Evolutionary conservation across 1,284 basidiomycete genomes (phyloP).

Genomic region (Heterobasidion annosum): DNA sequence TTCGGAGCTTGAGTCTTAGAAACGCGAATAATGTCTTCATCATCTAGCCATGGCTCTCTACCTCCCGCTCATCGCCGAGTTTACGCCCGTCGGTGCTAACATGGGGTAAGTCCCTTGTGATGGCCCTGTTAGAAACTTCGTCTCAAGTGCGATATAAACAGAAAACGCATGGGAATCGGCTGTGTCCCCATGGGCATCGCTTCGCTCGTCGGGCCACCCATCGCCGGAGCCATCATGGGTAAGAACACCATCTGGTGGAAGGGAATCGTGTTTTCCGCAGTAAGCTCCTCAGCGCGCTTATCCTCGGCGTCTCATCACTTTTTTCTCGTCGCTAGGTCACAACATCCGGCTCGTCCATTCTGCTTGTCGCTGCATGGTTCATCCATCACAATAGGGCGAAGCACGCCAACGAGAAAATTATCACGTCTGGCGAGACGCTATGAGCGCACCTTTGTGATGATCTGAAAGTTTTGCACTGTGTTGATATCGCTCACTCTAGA

Average conservation of each 20-base stretch:
- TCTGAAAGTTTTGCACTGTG: too few relatives aligned
- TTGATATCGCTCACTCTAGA: too few relatives aligned
- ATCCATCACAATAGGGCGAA: neutral
- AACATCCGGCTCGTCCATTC: neutral
- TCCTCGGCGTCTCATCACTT: neutral
- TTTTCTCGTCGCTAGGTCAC: neutral
- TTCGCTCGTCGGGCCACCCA: conserved; percentile 11
- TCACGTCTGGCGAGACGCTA: too few relatives aligned
- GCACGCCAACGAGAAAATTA: too few relatives aligned
- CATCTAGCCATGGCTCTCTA: conserved; percentile 1
- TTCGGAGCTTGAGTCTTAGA: neutral
- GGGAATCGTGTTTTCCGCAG: conserved; percentile 7
- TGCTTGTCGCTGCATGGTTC: neutral
- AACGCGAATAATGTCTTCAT: neutral
- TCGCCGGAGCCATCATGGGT: conserved; percentile 11
- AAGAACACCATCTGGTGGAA: conserved; percentile 8
- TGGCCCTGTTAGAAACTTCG: neutral
- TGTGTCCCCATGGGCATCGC: conserved; percentile 6
- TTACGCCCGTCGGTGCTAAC: conserved; percentile 1
- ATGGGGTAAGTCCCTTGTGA: neutral
- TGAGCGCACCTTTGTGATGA: too few relatives aligned
- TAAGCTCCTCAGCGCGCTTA: neutral
- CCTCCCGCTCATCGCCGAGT: conserved; percentile 1
- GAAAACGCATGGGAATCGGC: conserved; percentile 10
- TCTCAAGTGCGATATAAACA: neutral